phyloP scores from a whole-genome alignment of 2,329 filamentous ascomycete species.

The Diaporthe sp. region DNA sequence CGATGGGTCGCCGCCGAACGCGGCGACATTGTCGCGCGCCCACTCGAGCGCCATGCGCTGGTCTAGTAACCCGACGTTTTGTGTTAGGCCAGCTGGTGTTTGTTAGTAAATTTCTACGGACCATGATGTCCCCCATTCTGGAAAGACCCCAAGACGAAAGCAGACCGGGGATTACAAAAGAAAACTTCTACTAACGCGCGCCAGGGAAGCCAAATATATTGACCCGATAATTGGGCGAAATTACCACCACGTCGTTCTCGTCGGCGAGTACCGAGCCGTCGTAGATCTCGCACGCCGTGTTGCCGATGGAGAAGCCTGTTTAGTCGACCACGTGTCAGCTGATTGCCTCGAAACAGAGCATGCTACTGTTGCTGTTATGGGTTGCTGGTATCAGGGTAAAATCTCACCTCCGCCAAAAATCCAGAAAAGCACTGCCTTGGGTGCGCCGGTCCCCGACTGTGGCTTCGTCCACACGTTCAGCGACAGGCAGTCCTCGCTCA shows the following conservation, averaged over 20 bases:
- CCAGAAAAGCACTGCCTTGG: slow-evolving; percentile 32
- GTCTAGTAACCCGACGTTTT: slow-evolving; percentile 42
- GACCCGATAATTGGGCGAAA: slow-evolving; percentile 27
- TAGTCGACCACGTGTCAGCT: not conserved
- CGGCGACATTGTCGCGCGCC: slow-evolving; percentile 41
- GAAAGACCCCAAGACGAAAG: not conserved
- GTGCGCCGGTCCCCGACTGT: not conserved
- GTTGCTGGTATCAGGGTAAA: too few relatives aligned
- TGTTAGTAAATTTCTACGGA: not conserved
- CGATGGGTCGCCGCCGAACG: slow-evolving; percentile 42
- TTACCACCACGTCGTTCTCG: slow-evolving; percentile 30
- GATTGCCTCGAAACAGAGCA: not conserved
- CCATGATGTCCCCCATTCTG: too few relatives aligned
- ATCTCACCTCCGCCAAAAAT: slow-evolving; percentile 27
- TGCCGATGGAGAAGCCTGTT: slow-evolving; percentile 27
- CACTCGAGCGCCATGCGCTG: slow-evolving; percentile 41
- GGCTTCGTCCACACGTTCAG: slow-evolving; percentile 17
- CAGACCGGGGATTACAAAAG: not conserved
- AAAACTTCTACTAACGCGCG: not conserved
- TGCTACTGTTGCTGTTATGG: too few relatives aligned
- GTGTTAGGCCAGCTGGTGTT: slow-evolving; percentile 7
- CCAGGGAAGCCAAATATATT: slow-evolving; percentile 34
- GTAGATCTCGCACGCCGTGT: slow-evolving; percentile 27
- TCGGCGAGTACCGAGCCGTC: slow-evolving; percentile 19
- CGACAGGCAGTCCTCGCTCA: slow-evolving; percentile 30